Evolutionary conservation across 345 rosid genomes (phyloP).

Genomic region (Iberis pinnata): DNA sequence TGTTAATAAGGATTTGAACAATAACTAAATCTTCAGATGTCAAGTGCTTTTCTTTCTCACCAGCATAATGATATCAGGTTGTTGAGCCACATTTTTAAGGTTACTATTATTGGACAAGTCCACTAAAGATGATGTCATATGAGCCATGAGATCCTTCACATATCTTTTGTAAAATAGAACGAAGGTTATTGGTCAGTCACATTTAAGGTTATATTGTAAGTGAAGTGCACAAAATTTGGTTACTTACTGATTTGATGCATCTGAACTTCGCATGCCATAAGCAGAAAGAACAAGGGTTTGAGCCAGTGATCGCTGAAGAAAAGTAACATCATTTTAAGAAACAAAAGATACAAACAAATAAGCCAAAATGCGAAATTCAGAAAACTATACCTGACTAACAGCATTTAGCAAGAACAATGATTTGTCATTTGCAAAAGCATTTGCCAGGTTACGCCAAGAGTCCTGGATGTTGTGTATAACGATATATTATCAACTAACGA

Average conservation of each 20-base stretch:
- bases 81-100: conserved; percentile 70
- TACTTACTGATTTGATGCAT: conserved; percentile 84
- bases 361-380: conserved; percentile 10
- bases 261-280: conserved; percentile 66
- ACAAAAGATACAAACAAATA: conserved; percentile 5
- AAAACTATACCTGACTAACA: conserved; percentile 68
- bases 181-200: conserved; percentile 23
- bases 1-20: conserved; percentile 13
- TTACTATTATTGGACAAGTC: conserved; percentile 67
- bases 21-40: conserved; percentile 11
- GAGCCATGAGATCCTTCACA: conserved; percentile 72
- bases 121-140: conserved; percentile 58
- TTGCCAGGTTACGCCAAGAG: conserved; percentile 84
- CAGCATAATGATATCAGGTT: conserved; percentile 72
- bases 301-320: conserved; percentile 78
- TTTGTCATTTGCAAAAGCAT: conserved; percentile 79
- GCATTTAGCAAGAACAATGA: conserved; percentile 63
- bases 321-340: conserved; percentile 23
- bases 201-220: conserved; percentile 13
- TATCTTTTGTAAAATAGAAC: conserved; percentile 46
- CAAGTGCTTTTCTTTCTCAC: conserved; percentile 39
- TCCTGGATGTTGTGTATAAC: conserved; percentile 42
- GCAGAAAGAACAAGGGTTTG: conserved; percentile 91
- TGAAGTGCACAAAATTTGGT: conserved; percentile 13
- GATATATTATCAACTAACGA: too few relatives aligned